phyloP scores from a whole-genome alignment of 1,284 basidiomycete genomes.

The Leccinum fallax region DNA sequence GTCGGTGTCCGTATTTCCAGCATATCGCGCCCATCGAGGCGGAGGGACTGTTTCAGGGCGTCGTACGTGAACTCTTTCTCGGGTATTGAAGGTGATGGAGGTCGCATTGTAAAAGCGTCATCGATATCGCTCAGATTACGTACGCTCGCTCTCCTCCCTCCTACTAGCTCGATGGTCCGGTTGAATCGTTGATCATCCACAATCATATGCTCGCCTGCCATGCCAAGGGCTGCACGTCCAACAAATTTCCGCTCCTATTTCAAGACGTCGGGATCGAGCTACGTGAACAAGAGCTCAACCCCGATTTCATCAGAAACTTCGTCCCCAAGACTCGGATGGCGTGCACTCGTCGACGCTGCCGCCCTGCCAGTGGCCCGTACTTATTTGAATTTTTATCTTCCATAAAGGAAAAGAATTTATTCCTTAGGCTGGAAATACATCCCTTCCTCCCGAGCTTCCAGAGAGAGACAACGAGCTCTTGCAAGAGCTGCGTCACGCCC shows the following conservation, averaged over 20 bases:
- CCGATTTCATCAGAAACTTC: constrained; percentile 85
- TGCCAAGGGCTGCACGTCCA: constrained; percentile 87
- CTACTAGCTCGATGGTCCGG: constrained; percentile 68
- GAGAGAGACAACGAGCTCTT: too few relatives aligned
- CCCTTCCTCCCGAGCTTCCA: too few relatives aligned
- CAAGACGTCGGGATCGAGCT: constrained; percentile 85
- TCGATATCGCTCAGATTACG: background rate
- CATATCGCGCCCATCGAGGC: constrained; percentile 52
- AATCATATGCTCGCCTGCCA: constrained; percentile 94
- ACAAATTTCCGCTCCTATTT: constrained; percentile 92
- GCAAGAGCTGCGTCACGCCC: too few relatives aligned
- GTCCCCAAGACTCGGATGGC: constrained; percentile 87
- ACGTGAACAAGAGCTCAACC: constrained; percentile 86
- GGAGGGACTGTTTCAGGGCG: constrained; percentile 77
- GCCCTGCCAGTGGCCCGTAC: constrained; percentile 26
- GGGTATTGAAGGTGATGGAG: constrained; percentile 83
- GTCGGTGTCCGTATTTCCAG: constrained; percentile 70
- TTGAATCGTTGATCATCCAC: constrained; percentile 78
- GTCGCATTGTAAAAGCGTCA: constrained; percentile 40
- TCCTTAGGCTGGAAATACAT: too few relatives aligned
- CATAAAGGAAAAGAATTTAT: too few relatives aligned
- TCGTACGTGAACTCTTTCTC: constrained; percentile 85
- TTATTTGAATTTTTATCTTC: too few relatives aligned
- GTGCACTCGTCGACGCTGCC: constrained; percentile 83
- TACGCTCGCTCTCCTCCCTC: background rate